phyloP scores from a whole-genome alignment of 2,329 filamentous ascomycete species.

The Daldinia eschscholtzii region DNA sequence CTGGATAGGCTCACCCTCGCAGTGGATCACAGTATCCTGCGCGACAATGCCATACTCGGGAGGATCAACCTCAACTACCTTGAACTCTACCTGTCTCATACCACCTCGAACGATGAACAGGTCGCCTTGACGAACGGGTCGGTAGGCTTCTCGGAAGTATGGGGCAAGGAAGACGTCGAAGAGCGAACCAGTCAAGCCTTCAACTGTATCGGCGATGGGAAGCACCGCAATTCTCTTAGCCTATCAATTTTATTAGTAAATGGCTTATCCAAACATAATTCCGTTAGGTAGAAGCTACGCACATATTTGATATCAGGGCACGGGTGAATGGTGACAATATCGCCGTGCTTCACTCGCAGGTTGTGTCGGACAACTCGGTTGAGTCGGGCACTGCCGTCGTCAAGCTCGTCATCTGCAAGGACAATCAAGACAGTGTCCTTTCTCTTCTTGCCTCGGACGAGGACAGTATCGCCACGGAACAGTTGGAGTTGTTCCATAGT shows the following conservation, averaged over 20 bases:
- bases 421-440: conserved; percentile 99
- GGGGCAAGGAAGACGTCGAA: conserved; percentile 99
- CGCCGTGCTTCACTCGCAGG: conserved; percentile 96
- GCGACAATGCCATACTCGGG: conserved; percentile 99
- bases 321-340: conserved; percentile 95
- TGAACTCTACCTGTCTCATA: conserved; percentile 99
- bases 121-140: conserved; percentile 96
- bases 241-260: conserved; percentile 61
- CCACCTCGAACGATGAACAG: conserved; percentile 97
- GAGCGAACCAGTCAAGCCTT: conserved; percentile 95
- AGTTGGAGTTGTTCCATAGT: conserved; percentile 99
- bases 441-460: conserved; percentile 99
- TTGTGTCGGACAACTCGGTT: conserved; percentile 99
- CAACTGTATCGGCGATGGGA: conserved; percentile 96
- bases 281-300: conserved; percentile 58
- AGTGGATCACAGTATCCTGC: conserved; percentile 98
- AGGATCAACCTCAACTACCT: conserved; percentile 98
- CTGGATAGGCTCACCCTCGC: conserved; percentile 95
- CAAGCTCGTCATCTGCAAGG: conserved; percentile 95
- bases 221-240: conserved; percentile 99
- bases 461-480: conserved; percentile 97
- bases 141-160: conserved; percentile 99
- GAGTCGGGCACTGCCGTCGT: conserved; percentile 96
- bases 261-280: background rate
- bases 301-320: conserved; percentile 99